Percentiles rank a stretch among this genome's conserved stretches.
phyloP scores from a whole-genome alignment of 805 yeast species.

The Saccharomycopsis fibuligera region DNA sequence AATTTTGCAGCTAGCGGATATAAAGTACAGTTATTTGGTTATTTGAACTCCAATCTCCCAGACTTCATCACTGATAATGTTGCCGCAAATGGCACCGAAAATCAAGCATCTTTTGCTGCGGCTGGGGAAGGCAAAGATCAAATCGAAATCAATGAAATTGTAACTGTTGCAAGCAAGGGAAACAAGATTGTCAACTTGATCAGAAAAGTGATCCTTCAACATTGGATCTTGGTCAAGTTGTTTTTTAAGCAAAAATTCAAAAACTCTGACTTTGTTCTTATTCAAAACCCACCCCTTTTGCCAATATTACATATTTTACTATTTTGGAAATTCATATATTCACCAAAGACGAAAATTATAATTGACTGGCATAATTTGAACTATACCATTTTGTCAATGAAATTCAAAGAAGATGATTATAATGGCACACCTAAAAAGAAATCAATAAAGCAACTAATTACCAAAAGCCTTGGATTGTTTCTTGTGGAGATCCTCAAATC shows the following conservation, averaged over 20 bases:
- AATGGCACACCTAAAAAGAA: constrained; percentile 18
- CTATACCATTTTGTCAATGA: constrained; percentile 69
- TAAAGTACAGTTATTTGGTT: constrained; percentile 81
- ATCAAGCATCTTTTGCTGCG: constrained; percentile 2
- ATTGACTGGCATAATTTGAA: constrained; percentile 98
- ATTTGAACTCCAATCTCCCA: constrained; percentile 53
- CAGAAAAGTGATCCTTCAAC: constrained; percentile 54
- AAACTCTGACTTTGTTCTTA: constrained; percentile 60
- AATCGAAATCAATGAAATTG: constrained; percentile 9
- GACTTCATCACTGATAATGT: constrained; percentile 34
- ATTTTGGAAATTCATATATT: constrained; percentile 40
- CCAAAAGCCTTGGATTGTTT: neutral
- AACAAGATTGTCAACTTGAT: constrained; percentile 21
- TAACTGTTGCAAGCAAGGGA: neutral
- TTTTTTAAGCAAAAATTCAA: constrained; percentile 40
- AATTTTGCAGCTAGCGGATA: constrained; percentile 60
- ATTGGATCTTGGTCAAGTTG: constrained; percentile 38
- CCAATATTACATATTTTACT: constrained; percentile 70
- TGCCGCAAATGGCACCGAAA: neutral
- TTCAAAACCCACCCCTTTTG: constrained; percentile 90
- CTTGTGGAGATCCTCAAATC: constrained; percentile 51
- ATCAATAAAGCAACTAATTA: neutral
- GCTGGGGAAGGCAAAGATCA: constrained; percentile 4
- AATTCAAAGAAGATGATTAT: constrained; percentile 41
- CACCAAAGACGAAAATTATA: constrained; percentile 55